A percentile compares a stretch with the other conserved stretches of the same genome.
These are phyloP conservation scores for Emmonsiellopsis sp. DNA, from an alignment of 2,329 filamentous ascomycete species.

Conservation along the genomic window DNA sequence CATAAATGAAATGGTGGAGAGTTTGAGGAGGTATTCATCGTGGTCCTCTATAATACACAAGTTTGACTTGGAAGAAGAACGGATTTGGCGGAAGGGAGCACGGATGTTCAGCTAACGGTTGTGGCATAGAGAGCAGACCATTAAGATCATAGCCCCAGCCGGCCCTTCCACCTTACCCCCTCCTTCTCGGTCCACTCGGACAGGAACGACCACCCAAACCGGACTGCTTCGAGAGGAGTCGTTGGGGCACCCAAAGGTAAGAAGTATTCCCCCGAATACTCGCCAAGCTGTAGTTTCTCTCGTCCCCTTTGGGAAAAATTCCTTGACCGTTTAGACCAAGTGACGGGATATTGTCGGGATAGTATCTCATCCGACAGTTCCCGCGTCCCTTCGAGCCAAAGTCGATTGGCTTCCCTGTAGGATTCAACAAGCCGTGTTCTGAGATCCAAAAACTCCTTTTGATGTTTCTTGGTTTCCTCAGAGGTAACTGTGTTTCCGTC, in stretches of 20 bases:
- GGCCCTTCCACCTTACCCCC: conserved; percentile 35
- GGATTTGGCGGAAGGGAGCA: not conserved
- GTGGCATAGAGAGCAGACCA: not conserved
- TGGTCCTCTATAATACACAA: too few species aligned
- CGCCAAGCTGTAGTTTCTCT: conserved; percentile 23
- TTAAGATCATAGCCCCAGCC: conserved; percentile 27
- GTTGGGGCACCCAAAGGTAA: conserved; percentile 36
- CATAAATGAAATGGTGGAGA: not conserved
- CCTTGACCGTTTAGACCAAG: conserved; percentile 34
- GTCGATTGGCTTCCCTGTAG: conserved; percentile 31
- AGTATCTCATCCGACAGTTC: conserved; percentile 34
- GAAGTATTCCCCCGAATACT: conserved; percentile 31
- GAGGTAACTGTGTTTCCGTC: conserved; percentile 29
- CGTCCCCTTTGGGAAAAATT: conserved; percentile 29
- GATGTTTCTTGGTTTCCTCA: conserved; percentile 28
- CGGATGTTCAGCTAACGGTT: too few species aligned
- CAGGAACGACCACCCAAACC: conserved; percentile 37
- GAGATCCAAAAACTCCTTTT: conserved; percentile 32
- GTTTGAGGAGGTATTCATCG: too few species aligned
- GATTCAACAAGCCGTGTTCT: conserved; percentile 32
- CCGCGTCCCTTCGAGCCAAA: conserved; percentile 36
- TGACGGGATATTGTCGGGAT: conserved; percentile 32
- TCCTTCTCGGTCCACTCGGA: conserved; percentile 40
- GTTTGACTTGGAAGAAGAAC: too few species aligned
- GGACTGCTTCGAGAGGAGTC: conserved; percentile 36